Evolutionary conservation across 2,329 filamentous ascomycete genomes (phyloP).

Genomic region (Rutstroemia sydowiana): DNA sequence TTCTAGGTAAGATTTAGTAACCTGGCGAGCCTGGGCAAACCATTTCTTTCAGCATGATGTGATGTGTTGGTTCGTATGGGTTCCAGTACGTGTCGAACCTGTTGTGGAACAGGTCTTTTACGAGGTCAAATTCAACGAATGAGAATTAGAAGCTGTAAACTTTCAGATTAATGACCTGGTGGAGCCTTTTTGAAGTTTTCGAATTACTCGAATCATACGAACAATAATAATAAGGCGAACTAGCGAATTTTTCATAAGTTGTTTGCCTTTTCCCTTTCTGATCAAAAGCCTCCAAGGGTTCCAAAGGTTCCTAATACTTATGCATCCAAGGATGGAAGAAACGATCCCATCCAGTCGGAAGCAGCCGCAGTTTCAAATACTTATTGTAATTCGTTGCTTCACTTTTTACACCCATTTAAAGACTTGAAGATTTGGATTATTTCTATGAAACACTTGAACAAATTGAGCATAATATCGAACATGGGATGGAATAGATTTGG

Average conservation of each 20-base stretch:
- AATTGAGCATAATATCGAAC: too few relatives aligned
- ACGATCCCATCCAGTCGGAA: conserved; percentile 14
- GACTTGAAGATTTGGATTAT: background rate
- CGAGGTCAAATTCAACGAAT: conserved; percentile 10
- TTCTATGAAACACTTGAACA: too few relatives aligned
- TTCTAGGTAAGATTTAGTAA: conserved; percentile 4
- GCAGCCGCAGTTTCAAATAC: conserved; percentile 7
- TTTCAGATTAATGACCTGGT: background rate
- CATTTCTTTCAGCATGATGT: background rate
- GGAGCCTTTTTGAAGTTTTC: background rate
- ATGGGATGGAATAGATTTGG: too few relatives aligned
- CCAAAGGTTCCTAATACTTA: background rate
- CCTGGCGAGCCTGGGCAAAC: conserved; percentile 15
- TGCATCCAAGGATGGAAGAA: background rate
- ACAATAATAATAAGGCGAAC: conserved; percentile 12
- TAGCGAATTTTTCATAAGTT: conserved; percentile 5
- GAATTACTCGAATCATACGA: conserved; percentile 1
- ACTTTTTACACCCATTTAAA: conserved; percentile 10
- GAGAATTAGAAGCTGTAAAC: background rate
- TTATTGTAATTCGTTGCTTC: conserved; percentile 23
- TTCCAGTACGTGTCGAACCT: conserved; percentile 5
- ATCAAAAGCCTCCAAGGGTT: background rate
- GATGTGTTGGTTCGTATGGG: conserved; percentile 9
- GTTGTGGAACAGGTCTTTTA: conserved; percentile 9
- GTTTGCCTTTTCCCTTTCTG: background rate